These are phyloP conservation scores for Setomelanomma holmii DNA, from an alignment of 2,329 filamentous ascomycete genomes.

Conservation along the genomic window DNA sequence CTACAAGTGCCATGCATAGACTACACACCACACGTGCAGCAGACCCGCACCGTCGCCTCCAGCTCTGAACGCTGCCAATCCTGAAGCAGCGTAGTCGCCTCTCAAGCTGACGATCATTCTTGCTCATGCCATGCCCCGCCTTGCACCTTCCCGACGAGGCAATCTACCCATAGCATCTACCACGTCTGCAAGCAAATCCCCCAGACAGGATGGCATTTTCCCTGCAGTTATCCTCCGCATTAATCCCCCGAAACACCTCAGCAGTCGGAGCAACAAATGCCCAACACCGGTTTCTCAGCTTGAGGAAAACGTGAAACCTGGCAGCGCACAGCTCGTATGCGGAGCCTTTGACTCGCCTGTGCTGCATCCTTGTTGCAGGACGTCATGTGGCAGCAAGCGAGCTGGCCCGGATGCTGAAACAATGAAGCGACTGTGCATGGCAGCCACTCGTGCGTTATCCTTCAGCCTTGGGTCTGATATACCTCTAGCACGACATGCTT, in stretches of 20 bases:
- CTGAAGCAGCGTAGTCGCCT: neutral
- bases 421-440: conserved; percentile 6
- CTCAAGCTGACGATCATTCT: neutral
- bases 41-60: conserved; percentile 15
- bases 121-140: neutral
- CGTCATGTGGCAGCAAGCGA: conserved; percentile 21
- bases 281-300: neutral
- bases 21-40: conserved; percentile 16
- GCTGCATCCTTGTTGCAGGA: conserved; percentile 12
- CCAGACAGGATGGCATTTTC: neutral
- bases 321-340: neutral
- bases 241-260: neutral
- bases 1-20: conserved; percentile 17
- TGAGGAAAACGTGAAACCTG: neutral
- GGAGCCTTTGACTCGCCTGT: neutral
- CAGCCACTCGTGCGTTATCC: neutral
- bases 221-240: neutral
- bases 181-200: neutral
- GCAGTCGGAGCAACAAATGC: neutral
- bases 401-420: conserved; percentile 6
- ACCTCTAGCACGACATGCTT: no score
- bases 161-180: neutral
- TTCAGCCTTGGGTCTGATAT: neutral
- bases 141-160: neutral
- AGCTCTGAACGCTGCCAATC: neutral